Conservation (phyloP, 176 grass and related monocot genomes). For the Carex parvula region DNA sequence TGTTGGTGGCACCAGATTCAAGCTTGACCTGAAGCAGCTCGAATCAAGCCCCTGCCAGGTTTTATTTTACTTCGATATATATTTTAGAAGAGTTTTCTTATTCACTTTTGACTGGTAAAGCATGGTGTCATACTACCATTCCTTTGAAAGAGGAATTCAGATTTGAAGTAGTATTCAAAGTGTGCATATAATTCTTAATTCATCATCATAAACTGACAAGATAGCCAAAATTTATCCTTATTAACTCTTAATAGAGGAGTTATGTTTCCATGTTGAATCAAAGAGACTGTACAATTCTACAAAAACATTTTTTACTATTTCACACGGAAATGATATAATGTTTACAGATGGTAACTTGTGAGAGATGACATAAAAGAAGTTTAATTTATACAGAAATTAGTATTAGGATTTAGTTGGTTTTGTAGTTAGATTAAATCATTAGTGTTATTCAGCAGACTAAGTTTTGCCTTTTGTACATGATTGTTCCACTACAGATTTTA, state of each 20-base stretch:
- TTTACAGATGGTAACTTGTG: too few species aligned
- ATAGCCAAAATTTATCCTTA: background rate
- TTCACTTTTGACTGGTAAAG: background rate
- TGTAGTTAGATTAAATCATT: background rate
- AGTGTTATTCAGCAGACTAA: background rate
- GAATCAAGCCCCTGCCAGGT: conserved; percentile 91
- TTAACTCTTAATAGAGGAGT: background rate
- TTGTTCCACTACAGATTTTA: conserved; percentile 60
- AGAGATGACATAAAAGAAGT: background rate
- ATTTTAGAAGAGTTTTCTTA: background rate
- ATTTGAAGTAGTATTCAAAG: background rate
- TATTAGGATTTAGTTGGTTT: background rate
- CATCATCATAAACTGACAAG: background rate
- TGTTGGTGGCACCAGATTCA: conserved; percentile 83
- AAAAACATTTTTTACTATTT: background rate
- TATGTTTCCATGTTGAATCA: background rate
- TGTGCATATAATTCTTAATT: background rate
- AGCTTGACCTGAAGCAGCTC: conserved; percentile 78
- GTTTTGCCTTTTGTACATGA: background rate
- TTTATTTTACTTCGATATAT: conserved; percentile 20
- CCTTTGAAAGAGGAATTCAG: background rate
- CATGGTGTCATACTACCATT: background rate
- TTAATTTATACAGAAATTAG: background rate
- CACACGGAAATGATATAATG: background rate
- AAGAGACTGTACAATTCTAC: background rate